Base-by-base conservation (phyloP, 208 protist species). In the Crithidia fasciculata region DNA sequence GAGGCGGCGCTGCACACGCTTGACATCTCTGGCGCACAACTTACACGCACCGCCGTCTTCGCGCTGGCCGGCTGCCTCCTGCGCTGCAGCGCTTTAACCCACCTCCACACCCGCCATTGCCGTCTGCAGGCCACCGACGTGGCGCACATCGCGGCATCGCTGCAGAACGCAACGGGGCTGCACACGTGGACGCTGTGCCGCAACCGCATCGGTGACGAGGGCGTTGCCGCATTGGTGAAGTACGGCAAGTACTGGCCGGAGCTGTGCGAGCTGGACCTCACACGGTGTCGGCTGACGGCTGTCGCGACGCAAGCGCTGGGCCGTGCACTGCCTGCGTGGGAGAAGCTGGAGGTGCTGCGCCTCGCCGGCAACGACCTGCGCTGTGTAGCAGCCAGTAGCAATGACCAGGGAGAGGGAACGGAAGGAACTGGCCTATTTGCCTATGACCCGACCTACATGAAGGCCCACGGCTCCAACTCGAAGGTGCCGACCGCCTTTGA, bases 401-500 rank as follows among this genome's bases (percentile, higher is more conserved):
- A 56, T 2, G 13, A 15, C 47, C 41, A 28, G 16, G 40, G 44
- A 50, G 10, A 8, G 53, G 64, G 9, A 53, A 12, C 19, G 18
- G 47, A 60, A 82, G 18, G 54, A 63, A 76, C 19, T 5, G 64
- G 76, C 41, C 78, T 95, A 13, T 95, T 93, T 67, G 88, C 83
- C 8, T 92, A 93, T 65, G 90, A 92, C 55, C 80, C 71, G 0
- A 19, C 36, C 18, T 93, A 83, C 59, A 90, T 92, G 86, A 79
- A 74, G 55, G 53, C 66, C 19, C 59, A 75, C 62, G 68, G 76
- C 56, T 40, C 61, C 44, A 69, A 80, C 19, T 54, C 7, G 5
- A 91, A 89, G 71, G 87, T 91, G 45, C 88, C 84, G 56, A 95
- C 90, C 41, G 89, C 84, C 36, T 95, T 81, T 61, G 90, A 93